These are phyloP conservation scores for Tuber microsphaerosporum DNA, from an alignment of 495 filamentous ascomycete genomes.

Conservation along the genomic window DNA sequence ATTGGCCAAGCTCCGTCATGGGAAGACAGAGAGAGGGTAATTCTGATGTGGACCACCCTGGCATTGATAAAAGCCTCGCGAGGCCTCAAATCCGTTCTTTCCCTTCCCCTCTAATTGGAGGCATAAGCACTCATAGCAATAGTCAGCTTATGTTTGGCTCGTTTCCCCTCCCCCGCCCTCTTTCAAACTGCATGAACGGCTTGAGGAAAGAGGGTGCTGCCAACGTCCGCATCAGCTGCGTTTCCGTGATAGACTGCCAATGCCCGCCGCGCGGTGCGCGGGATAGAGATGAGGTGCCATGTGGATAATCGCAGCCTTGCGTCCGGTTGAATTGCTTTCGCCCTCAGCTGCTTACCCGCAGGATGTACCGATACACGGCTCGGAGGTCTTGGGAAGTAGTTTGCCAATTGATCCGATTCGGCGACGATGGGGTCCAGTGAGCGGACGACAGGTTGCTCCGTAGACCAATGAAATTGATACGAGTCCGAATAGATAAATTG, in stretches of 20 bases:
- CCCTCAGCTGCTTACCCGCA: background rate
- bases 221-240: constrained; percentile 3
- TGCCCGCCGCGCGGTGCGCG: background rate
- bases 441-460: background rate
- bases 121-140: constrained; percentile 2
- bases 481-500: background rate
- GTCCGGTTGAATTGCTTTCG: background rate
- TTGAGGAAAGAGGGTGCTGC: background rate
- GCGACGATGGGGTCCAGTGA: background rate
- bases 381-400: background rate
- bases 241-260: constrained; percentile 4
- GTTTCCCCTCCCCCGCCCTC: constrained; percentile 1
- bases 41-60: background rate
- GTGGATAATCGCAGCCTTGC: constrained; percentile 3
- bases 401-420: background rate
- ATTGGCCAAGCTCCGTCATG: background rate
- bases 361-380: background rate
- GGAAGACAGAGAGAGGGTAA: background rate
- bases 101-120: background rate
- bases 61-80: background rate
- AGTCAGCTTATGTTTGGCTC: background rate
- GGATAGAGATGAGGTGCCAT: constrained; percentile 2
- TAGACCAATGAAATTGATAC: background rate
- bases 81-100: background rate
- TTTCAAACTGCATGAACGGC: constrained; percentile 3